Base-by-base conservation (phyloP, 441 rosid species). In the Mallotus repandus region DNA sequence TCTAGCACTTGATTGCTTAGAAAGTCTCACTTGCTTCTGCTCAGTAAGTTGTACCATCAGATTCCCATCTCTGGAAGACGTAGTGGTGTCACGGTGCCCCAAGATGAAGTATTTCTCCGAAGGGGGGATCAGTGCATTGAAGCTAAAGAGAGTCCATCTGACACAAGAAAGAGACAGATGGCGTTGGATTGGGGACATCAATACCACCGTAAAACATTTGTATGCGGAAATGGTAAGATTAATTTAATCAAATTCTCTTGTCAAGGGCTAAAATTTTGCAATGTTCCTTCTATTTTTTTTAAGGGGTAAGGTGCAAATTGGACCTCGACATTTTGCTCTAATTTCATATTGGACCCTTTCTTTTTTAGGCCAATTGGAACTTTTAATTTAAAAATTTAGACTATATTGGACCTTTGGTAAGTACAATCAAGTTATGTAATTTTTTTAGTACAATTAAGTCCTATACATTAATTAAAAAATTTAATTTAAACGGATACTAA, bases 1-100 rank as follows among this genome's bases (percentile, higher is more conserved):
- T n/a, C 9, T 68, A 25, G 12, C 10, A 8, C 74, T 77, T 63
- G 29, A 46, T 35, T 8, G 41, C 12, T 69, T 78, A 48, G 61
- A 65, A 32, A 76, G 49, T 56, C 75, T 83, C 22, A 59, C 69
- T 67, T 83, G 80, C 58, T 76, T 72, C 79, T 65, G 74, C 0
- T 8, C 18, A 9, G 56, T 55, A 1, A 59, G 11, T 43, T 69
- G 29, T 56, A 19, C 12, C 35, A 58, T 83, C 70, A 68, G 38
- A 22, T 77, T 82, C n/a, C 79, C 84, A 15, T 48, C 46, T 19
- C 43, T 83, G 67, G 5, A 2, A 15, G 16, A 43, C 1, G 46
- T 76, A 12, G 0, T 0, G 5, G 74, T 80, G 56, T 22, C 1
- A 11, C 12, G 54, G 13, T 78, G 83, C 62, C 83, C 80, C 9